Conservation (phyloP, 805 yeast species). For the Saccharomycopsis guyanensis region DNA sequence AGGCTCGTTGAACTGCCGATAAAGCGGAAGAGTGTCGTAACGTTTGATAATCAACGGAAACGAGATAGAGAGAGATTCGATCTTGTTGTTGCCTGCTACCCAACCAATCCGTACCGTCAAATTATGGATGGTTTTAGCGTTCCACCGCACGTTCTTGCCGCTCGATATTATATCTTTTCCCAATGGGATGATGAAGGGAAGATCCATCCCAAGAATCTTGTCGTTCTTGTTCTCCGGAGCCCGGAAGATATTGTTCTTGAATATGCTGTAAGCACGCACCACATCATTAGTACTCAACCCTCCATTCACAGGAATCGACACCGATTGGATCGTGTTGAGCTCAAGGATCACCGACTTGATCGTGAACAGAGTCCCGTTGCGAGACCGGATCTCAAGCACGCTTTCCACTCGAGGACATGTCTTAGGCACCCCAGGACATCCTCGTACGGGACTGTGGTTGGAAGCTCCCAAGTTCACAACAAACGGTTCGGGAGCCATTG, state of each 20-base stretch:
- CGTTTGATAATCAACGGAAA: slow-evolving; percentile 49
- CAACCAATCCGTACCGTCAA: slow-evolving; percentile 31
- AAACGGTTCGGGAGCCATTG: slow-evolving; percentile 21
- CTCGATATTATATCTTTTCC: slow-evolving; percentile 48
- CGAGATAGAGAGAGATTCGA: slow-evolving; percentile 23
- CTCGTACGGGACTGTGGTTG: slow-evolving; percentile 45
- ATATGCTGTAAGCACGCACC: slow-evolving; percentile 30
- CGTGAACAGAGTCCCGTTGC: slow-evolving; percentile 38
- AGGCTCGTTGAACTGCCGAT: slow-evolving; percentile 47
- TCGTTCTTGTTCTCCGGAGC: slow-evolving; percentile 28
- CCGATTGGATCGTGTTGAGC: slow-evolving; percentile 44
- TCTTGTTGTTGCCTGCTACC: slow-evolving; percentile 12
- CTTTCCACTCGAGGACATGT: slow-evolving; percentile 55
- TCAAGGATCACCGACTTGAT: slow-evolving; percentile 42
- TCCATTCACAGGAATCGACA: slow-evolving; percentile 32
- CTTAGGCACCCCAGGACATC: slow-evolving; percentile 64
- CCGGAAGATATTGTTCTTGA: slow-evolving; percentile 31
- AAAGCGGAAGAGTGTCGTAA: slow-evolving; percentile 50
- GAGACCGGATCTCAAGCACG: slow-evolving; percentile 45
- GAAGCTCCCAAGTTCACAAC: slow-evolving; percentile 38
- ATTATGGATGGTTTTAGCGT: slow-evolving; percentile 40
- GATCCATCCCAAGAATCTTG: slow-evolving; percentile 45
- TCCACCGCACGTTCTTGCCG: slow-evolving; percentile 40
- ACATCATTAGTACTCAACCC: slow-evolving; percentile 31
- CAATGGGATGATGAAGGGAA: slow-evolving; percentile 51